Evolutionary conservation across 495 filamentous ascomycete species (phyloP), one percentile per base, ranked within the genome.

Genomic region (Penicillium crystallinum): DNA sequence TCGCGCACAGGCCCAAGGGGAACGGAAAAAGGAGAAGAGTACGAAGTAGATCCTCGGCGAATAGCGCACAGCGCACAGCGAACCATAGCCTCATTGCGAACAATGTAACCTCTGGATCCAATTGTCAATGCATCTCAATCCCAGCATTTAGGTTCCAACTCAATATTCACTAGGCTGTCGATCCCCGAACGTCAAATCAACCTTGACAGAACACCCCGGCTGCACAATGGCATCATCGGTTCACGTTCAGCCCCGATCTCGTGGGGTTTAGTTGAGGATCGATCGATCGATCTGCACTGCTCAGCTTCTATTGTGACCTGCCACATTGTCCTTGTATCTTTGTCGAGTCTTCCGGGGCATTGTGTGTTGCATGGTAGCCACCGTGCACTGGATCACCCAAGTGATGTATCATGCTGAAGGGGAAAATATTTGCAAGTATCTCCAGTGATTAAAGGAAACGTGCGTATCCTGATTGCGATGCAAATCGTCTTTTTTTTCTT

Each of bases 151-250:
- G 49, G 12, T 19, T 43, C 42, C 29, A 59, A 57, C 27, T 29
- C 54, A 55, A 56, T 50, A 43, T 43, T 64, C 55, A 47, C 56
- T 61, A 64, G 61, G 33, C 36, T 33, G 58, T 45, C 19, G 58
- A 57, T 64, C 62, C 41, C 23, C 48, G 58, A 59, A 56, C 31
- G 39, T 55, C 22, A 57, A 51, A 25, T 7, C 39, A 23, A 36
- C 23, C 29, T 49, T 56, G 52, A 53, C 52, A 47, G 39, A 44
- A 15, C 33, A 15, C 43, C 22, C 35, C 19, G 4, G 42, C 58
- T 59, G 55, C 54, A 41, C 51, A n/a, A 53, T 64, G 61, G 56
- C 62, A 64, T 64, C 62, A 64, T 46, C 27, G 51, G 3, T 17
- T 17, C 2, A 7, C 4, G 17, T 45, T 54, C 51, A 27, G 35